Evolutionary conservation across 805 yeast species (phyloP), one percentile per base, ranked within the genome.

Genomic region (Aciculoconidium aculeatum): DNA sequence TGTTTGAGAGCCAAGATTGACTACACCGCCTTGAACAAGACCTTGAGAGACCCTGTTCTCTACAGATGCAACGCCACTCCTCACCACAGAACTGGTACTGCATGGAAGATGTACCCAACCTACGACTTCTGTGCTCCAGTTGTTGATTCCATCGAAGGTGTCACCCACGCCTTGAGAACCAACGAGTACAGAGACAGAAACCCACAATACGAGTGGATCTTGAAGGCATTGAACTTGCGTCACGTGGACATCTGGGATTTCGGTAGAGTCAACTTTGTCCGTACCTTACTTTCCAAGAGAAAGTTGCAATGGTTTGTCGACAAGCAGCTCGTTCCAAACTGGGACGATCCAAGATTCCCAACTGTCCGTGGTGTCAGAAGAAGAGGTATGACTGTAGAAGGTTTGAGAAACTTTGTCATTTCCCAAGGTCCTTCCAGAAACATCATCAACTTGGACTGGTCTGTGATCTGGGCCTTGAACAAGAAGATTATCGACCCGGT

Each of bases 331-430:
- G 99, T 92, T 35, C 50, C 72, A 14, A 87, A 86, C 65, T 92
- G 99, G 99, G 96, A 92, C 53, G 99, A 92, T 61, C 98, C 99
- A 47, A 76, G 99, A 61, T 92, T 92, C 86, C 99, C 99, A 45
- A 92, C 99, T 26, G 95, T 92, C 21, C 80, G 97, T 62, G 99
- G 99, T 69, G 96, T 90, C 31, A 85, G 96, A 70, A 80, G 98
- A 72, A 83, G 99, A 70, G 99, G 99, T 69, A 92, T 92, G 99
- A 78, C 96, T 21, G 94, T 92, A 40, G 96, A 92, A 67, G 99
- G 97, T 43, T 76, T 92, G 58, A 77, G 90, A 62, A 83, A 84
- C 71, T 92, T 92, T 50, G 83, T 92, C 44, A 70, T 92, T 39
- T 74, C 94, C 28, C 97, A 92, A 68, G 99, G 99, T 50, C 99